Percentiles rank a stretch among this genome's conserved stretches.
Evolutionary conservation across 23 red algal species (phyloP).

Genomic region (Cyanidium caldarium): DNA sequence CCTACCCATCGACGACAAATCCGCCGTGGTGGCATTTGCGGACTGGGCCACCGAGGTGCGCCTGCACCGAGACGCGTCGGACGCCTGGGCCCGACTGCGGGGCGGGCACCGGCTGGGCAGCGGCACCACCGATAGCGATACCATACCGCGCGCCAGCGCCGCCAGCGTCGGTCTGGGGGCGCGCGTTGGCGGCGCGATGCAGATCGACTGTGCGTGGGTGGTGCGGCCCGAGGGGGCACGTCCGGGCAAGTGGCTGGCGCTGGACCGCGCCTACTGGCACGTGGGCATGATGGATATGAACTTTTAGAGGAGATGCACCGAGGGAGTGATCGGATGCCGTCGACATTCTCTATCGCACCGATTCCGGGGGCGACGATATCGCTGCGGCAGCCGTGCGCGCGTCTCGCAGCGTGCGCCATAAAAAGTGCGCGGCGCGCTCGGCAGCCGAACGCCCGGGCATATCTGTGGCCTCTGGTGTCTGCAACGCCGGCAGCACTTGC

Average conservation of each 20-base stretch:
- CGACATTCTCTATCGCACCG: too few relatives aligned
- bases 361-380: too few relatives aligned
- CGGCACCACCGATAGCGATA: background rate
- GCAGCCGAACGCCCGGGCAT: too few relatives aligned
- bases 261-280: background rate
- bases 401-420: too few relatives aligned
- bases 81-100: too few relatives aligned
- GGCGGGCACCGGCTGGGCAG: slow-evolving; percentile 1
- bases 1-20: slow-evolving; percentile 11
- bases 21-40: slow-evolving; percentile 32
- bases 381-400: too few relatives aligned
- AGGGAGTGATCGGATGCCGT: too few relatives aligned
- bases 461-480: too few relatives aligned
- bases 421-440: too few relatives aligned
- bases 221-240: too few relatives aligned
- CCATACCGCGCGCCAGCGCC: background rate
- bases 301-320: too few relatives aligned
- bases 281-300: background rate
- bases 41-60: slow-evolving; percentile 33
- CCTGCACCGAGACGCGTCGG: background rate
- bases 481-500: background rate
- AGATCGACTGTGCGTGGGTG: background rate
- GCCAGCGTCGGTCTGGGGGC: background rate
- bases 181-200: background rate
- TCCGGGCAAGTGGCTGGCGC: background rate